Evolutionary conservation across 2,329 filamentous ascomycete species (phyloP), one percentile per base, ranked within the genome.

Genomic region (Calonectria hawksworthii): DNA sequence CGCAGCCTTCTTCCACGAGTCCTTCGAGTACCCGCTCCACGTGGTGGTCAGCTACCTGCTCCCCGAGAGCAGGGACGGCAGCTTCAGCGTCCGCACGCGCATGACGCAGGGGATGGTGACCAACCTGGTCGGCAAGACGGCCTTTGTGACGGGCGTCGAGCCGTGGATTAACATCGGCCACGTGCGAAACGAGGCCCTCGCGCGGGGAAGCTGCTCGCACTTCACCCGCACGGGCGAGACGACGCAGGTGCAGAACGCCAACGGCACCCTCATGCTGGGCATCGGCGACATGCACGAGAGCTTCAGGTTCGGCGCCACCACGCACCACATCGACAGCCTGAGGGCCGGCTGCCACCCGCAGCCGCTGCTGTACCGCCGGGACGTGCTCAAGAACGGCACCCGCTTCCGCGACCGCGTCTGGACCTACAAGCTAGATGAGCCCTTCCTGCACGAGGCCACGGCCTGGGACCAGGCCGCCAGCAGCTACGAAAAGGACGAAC

Each of bases 21-120:
- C 65, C 16, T 64, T 50, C 21, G 65, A 64, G 28, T 56, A 73
- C 54, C 26, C 65, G 23, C 52, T 64, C n/a, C 38, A 47, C 54
- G 65, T 36, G 21, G 1, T 21, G 21, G 3, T 68, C 26, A 47
- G 26, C 9, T 64, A 47, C 26, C 44, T 38, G n/a, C 9, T 54
- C 3, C 32, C 54, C 9, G 44, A 63, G 1, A 23, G 41, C 18
- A 14, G 13, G 10, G 41, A 56, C 14, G 21, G 44, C 21, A n/a
- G 14, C 64, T 36, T 68, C 54, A 44, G 21, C 34, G 4, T 67
- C 51, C 16, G n/a, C 11, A 47, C 41, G 28, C 7, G 38, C 28
- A 32, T 70, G 13, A 18, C 44, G 14, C 56, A 64, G 44, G 41
- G 18, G 3, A 21, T 54, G 23, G 26, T 52, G 1, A 51, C 23